Conservation (phyloP, 768 basidiomycete species). For the Dioszegia crocea region DNA sequence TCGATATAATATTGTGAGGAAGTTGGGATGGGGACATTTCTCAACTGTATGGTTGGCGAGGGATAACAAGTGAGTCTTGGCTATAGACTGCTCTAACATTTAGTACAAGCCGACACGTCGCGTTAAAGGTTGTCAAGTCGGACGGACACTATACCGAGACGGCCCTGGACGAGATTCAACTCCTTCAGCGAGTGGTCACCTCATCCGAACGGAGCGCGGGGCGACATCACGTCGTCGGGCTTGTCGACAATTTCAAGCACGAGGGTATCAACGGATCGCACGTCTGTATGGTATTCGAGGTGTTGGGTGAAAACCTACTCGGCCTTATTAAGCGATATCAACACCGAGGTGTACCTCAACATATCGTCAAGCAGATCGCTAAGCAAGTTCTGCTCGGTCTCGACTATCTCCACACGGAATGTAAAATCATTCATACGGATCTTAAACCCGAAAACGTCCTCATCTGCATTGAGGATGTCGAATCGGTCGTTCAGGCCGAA, state of each 20-base stretch:
- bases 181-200: conserved; percentile 83
- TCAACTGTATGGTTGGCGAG: conserved; percentile 51
- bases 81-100: no score
- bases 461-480: conserved; percentile 94
- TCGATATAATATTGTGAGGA: conserved; percentile 79
- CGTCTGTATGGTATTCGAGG: conserved; percentile 99
- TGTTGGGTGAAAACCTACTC: conserved; percentile 91
- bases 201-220: conserved; percentile 78
- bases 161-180: conserved; percentile 96
- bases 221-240: conserved; percentile 88
- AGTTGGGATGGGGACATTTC: conserved; percentile 63
- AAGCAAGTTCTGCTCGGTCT: conserved; percentile 92
- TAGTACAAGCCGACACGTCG: conserved; percentile 95
- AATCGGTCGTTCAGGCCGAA: conserved; percentile 81
- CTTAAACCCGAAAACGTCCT: conserved; percentile 98
- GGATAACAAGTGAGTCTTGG: conserved; percentile 47
- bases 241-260: conserved; percentile 96
- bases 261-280: conserved; percentile 94
- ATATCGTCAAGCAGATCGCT: conserved; percentile 87
- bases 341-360: conserved; percentile 94
- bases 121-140: conserved; percentile 98
- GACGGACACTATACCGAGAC: conserved; percentile 96
- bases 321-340: conserved; percentile 96
- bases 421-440: conserved; percentile 96
- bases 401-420: conserved; percentile 96